A percentile compares a stretch with the other conserved stretches of the same genome.
Evolutionary conservation across 2,329 filamentous ascomycete genomes (phyloP).

Genomic region (Colletotrichum trifolii): DNA sequence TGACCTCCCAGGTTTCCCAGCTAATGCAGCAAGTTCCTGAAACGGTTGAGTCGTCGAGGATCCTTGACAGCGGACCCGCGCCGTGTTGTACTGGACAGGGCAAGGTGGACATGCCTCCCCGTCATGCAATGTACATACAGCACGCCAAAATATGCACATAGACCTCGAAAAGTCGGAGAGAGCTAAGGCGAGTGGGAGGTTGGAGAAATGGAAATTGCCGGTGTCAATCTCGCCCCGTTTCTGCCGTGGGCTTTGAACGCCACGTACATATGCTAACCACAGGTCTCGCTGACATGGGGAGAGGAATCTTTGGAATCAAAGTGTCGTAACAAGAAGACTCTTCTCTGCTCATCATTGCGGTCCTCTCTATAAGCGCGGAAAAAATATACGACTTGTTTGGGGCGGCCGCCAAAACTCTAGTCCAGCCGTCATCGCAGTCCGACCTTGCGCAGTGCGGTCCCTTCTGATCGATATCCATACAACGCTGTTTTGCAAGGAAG

Average conservation of each 20-base stretch:
- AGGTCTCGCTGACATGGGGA: neutral
- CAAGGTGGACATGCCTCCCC: conserved; percentile 13
- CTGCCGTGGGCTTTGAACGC: neutral
- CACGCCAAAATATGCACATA: conserved; percentile 13
- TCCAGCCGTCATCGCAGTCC: too few species aligned
- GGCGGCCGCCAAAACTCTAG: too few species aligned
- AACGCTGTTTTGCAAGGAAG: neutral
- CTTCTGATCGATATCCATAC: too few species aligned
- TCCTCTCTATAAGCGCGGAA: neutral
- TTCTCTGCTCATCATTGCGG: too few species aligned
- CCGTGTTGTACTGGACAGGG: conserved; percentile 5
- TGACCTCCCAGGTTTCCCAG: conserved; percentile 22
- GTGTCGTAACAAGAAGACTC: too few species aligned
- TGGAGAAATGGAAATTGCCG: neutral
- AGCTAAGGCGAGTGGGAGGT: neutral
- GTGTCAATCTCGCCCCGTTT: conserved; percentile 3
- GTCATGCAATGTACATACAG: conserved; percentile 13
- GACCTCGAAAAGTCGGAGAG: neutral
- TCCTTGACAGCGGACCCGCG: conserved; percentile 13
- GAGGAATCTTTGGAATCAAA: too few species aligned
- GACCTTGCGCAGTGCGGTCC: too few species aligned
- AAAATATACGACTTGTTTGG: too few species aligned
- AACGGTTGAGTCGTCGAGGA: conserved; percentile 19
- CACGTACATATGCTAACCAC: neutral
- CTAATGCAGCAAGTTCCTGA: conserved; percentile 33